A percentile compares a stretch with the other conserved stretches of the same genome.
Evolutionary conservation across 176 grass and related monocot species (phyloP).

Genomic region (Oryza australiensis): DNA sequence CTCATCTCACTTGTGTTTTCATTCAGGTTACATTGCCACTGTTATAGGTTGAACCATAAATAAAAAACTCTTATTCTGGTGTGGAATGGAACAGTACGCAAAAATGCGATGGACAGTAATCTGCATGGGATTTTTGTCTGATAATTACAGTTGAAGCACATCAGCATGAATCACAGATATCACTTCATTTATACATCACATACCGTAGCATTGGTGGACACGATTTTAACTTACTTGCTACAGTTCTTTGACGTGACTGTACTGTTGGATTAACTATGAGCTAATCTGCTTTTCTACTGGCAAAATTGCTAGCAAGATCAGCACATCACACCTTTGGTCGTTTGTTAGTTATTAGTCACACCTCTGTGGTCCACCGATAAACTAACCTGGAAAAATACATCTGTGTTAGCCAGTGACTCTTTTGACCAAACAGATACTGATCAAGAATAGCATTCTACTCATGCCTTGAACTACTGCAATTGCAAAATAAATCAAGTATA

Average conservation of each 20-base stretch:
- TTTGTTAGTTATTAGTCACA: background rate
- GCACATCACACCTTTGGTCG: slow-evolving; percentile 16
- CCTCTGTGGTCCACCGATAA: background rate
- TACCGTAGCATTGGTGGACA: background rate
- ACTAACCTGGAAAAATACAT: slow-evolving; percentile 10
- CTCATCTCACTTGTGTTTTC: background rate
- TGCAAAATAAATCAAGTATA: slow-evolving; percentile 10
- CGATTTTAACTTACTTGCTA: slow-evolving; percentile 1
- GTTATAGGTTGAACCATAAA: background rate
- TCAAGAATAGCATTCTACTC: background rate
- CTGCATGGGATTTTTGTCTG: background rate
- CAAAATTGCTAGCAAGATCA: background rate
- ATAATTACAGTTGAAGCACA: background rate
- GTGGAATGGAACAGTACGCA: background rate
- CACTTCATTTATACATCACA: background rate
- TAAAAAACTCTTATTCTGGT: background rate
- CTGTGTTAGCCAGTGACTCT: background rate
- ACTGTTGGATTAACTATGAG: slow-evolving; percentile 1
- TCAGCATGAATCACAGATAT: too few relatives aligned
- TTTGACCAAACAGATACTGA: background rate
- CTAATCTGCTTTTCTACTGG: slow-evolving; percentile 14
- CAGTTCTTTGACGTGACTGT: slow-evolving; percentile 12
- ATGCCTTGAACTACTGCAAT: slow-evolving; percentile 4
- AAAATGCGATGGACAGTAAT: background rate
- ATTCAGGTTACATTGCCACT: background rate